Percentiles rank a stretch among this genome's conserved stretches.
Evolutionary conservation across 2,329 filamentous ascomycete genomes (phyloP).

Genomic region (Magnaporthiopsis incrustans): DNA sequence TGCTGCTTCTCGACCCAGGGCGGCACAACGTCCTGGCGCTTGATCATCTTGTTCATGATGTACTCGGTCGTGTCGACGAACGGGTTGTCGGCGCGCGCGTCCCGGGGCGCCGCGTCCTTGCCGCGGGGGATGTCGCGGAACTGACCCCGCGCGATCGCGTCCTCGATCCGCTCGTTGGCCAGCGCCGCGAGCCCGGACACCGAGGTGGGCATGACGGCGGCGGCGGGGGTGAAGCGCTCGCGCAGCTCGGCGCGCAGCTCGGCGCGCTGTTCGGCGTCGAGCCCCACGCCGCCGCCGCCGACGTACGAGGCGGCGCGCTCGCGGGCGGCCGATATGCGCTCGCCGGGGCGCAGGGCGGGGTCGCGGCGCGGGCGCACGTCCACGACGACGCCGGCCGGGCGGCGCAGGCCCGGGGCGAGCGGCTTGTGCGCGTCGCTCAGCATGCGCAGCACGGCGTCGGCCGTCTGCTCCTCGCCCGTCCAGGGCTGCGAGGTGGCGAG

Average conservation of each 20-base stretch:
- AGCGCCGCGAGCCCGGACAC: constrained; percentile 72
- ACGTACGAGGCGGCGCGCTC: constrained; percentile 49
- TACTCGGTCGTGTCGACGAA: constrained; percentile 97
- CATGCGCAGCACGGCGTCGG: constrained; percentile 79
- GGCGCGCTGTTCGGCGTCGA: constrained; percentile 66
- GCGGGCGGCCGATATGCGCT: constrained; percentile 44
- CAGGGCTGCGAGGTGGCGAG: constrained; percentile 64
- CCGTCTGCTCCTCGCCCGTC: constrained; percentile 66
- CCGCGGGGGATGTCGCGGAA: constrained; percentile 80
- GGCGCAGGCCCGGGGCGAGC: constrained; percentile 41
- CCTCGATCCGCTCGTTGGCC: constrained; percentile 84
- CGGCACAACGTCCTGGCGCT: constrained; percentile 88
- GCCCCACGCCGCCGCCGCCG: constrained; percentile 35
- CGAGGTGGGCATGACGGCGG: constrained; percentile 60
- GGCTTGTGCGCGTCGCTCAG: constrained; percentile 71
- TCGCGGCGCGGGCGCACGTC: constrained; percentile 42
- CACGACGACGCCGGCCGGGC: constrained; percentile 31
- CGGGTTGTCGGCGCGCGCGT: constrained; percentile 73
- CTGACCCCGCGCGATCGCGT: constrained; percentile 85
- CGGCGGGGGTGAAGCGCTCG: constrained; percentile 69
- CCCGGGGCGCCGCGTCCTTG: constrained; percentile 65
- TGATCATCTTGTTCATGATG: constrained; percentile 97
- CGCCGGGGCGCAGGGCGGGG: constrained; percentile 31
- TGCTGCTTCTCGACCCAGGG: constrained; percentile 99
- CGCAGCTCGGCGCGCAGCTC: constrained; percentile 65